These are phyloP conservation scores for Rhynchosporium graminicola DNA, from an alignment of 2,329 filamentous ascomycete species.

Conservation along the genomic window DNA sequence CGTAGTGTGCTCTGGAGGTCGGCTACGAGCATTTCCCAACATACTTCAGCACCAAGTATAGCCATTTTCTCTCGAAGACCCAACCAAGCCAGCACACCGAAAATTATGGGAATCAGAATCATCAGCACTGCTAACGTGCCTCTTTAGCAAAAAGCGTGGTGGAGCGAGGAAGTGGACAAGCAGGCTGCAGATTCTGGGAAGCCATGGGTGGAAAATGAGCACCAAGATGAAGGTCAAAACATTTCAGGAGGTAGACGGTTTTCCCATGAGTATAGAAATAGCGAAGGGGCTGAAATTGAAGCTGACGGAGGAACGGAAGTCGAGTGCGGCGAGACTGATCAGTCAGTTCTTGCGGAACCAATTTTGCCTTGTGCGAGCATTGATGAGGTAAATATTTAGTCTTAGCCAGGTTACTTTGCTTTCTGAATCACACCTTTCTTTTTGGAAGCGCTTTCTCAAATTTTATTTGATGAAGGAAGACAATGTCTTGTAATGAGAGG, in stretches of 20 bases:
- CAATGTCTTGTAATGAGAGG: too few species aligned
- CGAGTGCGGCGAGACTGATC: conserved; percentile 16
- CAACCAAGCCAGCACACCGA: conserved; percentile 53
- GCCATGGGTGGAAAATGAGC: conserved; percentile 30
- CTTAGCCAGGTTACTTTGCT: neutral
- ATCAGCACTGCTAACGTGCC: conserved; percentile 54
- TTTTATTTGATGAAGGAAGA: neutral
- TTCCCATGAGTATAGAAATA: conserved; percentile 42
- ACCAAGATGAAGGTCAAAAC: conserved; percentile 28
- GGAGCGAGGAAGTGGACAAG: conserved; percentile 33
- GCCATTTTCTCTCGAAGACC: conserved; percentile 53
- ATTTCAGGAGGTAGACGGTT: conserved; percentile 22
- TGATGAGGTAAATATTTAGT: neutral
- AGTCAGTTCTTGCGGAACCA: conserved; percentile 4
- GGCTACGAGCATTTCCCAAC: conserved; percentile 50
- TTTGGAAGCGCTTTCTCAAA: too few species aligned
- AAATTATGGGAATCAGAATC: conserved; percentile 55
- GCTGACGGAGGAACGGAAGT: conserved; percentile 45
- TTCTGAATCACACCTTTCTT: neutral
- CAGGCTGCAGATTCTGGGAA: conserved; percentile 23
- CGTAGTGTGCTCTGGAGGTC: conserved; percentile 43
- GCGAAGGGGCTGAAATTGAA: conserved; percentile 43
- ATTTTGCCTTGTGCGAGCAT: conserved; percentile 21
- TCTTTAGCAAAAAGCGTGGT: conserved; percentile 52
- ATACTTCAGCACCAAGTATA: conserved; percentile 51